These are phyloP conservation scores for Begonia fuchsioides DNA, from an alignment of 306 rosid genomes.

Conservation along the genomic window DNA sequence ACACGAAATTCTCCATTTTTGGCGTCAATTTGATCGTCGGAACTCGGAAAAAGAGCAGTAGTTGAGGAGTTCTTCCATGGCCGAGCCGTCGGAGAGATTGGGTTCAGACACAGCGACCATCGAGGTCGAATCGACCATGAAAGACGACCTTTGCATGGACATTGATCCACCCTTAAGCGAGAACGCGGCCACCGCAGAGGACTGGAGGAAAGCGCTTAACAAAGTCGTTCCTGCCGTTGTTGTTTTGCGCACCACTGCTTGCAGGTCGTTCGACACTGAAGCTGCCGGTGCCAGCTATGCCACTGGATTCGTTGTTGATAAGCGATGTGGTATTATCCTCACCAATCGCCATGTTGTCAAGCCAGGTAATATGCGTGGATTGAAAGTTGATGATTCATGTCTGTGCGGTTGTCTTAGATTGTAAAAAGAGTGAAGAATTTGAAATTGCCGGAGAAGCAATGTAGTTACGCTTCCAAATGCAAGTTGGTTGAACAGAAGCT, in stretches of 20 bases:
- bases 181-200: constrained; percentile 66
- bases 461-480: too few relatives aligned
- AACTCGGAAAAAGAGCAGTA: too few relatives aligned
- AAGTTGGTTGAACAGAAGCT: too few relatives aligned
- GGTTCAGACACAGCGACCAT: constrained; percentile 47
- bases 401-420: too few relatives aligned
- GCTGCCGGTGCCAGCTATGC: constrained; percentile 81
- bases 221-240: constrained; percentile 88
- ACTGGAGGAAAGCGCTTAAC: constrained; percentile 74
- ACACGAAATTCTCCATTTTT: too few relatives aligned
- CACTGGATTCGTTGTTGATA: constrained; percentile 86
- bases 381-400: too few relatives aligned
- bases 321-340: constrained; percentile 83
- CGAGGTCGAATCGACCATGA: constrained; percentile 24
- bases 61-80: constrained; percentile 21
- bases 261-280: constrained; percentile 88
- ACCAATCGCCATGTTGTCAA: constrained; percentile 95
- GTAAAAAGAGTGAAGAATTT: too few relatives aligned
- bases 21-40: too few relatives aligned
- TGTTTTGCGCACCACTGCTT: constrained; percentile 67
- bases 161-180: constrained; percentile 67
- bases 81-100: constrained; percentile 37
- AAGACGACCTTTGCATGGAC: constrained; percentile 61
- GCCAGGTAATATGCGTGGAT: constrained; percentile 34
- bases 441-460: too few relatives aligned